Evolutionary conservation across 768 basidiomycete genomes (phyloP).

Genomic region (Auriculariales sp.): DNA sequence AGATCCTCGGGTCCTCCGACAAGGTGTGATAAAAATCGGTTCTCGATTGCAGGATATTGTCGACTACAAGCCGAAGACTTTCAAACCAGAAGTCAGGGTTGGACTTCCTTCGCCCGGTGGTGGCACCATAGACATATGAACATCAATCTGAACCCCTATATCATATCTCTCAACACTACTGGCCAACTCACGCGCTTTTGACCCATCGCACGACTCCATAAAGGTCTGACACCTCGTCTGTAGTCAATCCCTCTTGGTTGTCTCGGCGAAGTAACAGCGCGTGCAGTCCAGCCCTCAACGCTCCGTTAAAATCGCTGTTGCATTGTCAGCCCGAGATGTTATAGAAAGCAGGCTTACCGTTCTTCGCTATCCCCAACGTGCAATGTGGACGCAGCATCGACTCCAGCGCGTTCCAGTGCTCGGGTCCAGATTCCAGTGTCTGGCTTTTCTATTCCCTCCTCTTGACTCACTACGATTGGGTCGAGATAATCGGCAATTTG

Average conservation of each 20-base stretch:
- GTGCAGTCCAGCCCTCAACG: conserved; percentile 35
- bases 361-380: conserved; percentile 68
- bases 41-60: conserved; percentile 59
- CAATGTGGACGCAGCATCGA: conserved; percentile 30
- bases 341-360: conserved; percentile 28
- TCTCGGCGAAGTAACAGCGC: conserved; percentile 42
- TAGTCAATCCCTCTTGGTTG: conserved; percentile 30
- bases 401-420: conserved; percentile 21
- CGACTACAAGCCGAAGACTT: conserved; percentile 1
- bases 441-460: conserved; percentile 58
- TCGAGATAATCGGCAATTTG: conserved; percentile 32
- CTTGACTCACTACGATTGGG: conserved; percentile 55
- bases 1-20: conserved; percentile 74
- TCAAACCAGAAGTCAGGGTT: not conserved
- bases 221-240: conserved; percentile 29
- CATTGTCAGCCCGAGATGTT: not conserved
- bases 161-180: no score
- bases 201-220: conserved; percentile 24
- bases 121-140: no score
- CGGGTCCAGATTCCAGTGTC: conserved; percentile 39
- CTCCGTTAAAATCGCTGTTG: conserved; percentile 52
- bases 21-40: conserved; percentile 68
- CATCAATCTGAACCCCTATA: no score
- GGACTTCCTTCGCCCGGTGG: not conserved
- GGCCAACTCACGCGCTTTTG: no score